Conservation (phyloP, 805 yeast species). For the Starmera dryadoides region DNA sequence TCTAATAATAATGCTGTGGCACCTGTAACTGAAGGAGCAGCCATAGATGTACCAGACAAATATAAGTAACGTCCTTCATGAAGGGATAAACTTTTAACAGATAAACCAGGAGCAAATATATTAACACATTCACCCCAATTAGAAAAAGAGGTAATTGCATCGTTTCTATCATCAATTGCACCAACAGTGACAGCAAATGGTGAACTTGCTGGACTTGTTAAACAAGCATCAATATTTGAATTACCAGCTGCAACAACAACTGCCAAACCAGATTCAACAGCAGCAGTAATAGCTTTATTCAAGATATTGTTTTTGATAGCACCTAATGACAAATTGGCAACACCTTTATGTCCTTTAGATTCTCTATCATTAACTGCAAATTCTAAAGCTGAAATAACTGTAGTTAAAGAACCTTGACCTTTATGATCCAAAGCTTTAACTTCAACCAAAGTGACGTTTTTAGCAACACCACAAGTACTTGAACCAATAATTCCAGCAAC, state of each 20-base stretch:
- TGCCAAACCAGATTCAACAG: conserved; percentile 62
- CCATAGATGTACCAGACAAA: conserved; percentile 77
- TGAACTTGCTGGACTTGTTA: conserved; percentile 82
- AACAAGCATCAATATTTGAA: conserved; percentile 68
- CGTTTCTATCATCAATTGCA: conserved; percentile 73
- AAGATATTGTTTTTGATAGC: conserved; percentile 59
- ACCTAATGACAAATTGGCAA: conserved; percentile 79
- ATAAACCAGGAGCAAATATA: conserved; percentile 75
- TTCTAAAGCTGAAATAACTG: conserved; percentile 60
- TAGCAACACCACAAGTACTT: conserved; percentile 74
- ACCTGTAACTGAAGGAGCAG: conserved; percentile 72
- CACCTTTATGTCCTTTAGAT: conserved; percentile 35
- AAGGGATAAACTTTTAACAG: conserved; percentile 49
- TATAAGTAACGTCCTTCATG: conserved; percentile 12
- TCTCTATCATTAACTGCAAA: conserved; percentile 56
- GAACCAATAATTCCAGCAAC: conserved; percentile 89
- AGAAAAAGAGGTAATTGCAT: conserved; percentile 68
- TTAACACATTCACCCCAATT: conserved; percentile 94
- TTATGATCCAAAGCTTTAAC: conserved; percentile 62
- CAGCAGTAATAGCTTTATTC: conserved; percentile 72
- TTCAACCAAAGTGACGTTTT: conserved; percentile 54
- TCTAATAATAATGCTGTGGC: conserved; percentile 48
- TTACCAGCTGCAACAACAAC: conserved; percentile 88
- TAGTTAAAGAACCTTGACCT: conserved; percentile 68
- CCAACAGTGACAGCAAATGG: conserved; percentile 73